Percentiles rank a stretch among this genome's conserved stretches.
phyloP scores from a whole-genome alignment of 2,329 filamentous ascomycete genomes.

The Colletotrichum destructivum region DNA sequence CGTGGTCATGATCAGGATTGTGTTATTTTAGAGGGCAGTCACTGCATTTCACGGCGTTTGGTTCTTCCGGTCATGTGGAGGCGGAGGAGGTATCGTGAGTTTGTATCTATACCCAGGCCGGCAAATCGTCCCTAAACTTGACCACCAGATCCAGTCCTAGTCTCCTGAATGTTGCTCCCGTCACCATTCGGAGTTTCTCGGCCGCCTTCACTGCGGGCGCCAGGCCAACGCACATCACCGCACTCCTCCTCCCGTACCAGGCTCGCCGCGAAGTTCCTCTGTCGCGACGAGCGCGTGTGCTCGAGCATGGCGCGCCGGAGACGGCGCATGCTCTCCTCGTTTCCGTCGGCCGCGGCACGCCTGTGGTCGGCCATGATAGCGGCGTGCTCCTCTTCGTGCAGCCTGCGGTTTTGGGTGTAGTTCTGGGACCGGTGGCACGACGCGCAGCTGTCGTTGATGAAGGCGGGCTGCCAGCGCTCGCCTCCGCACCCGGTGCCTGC shows the following conservation, averaged over 20 bases:
- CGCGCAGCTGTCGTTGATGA: conserved; percentile 55
- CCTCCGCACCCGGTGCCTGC: conserved; percentile 27
- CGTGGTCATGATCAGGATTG: conserved; percentile 26
- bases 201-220: not conserved
- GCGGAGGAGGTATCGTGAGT: conserved; percentile 14
- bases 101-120: conserved; percentile 36
- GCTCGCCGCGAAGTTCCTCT: conserved; percentile 28
- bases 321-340: conserved; percentile 46
- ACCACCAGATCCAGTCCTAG: not conserved
- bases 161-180: not conserved
- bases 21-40: not conserved
- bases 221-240: conserved; percentile 30
- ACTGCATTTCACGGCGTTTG: not conserved
- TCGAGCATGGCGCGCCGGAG: conserved; percentile 45
- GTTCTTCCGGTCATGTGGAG: not conserved
- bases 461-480: conserved; percentile 31
- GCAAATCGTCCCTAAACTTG: conserved; percentile 5
- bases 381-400: conserved; percentile 48
- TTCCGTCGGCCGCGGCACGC: conserved; percentile 45
- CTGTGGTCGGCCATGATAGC: conserved; percentile 48
- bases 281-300: conserved; percentile 23
- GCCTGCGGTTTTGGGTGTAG: conserved; percentile 45
- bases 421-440: conserved; percentile 52
- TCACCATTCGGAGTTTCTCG: no score
- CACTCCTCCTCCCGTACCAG: conserved; percentile 21